Base-by-base conservation (phyloP, 495 filamentous ascomycete species). In the Penicillium dipodomyicola region DNA sequence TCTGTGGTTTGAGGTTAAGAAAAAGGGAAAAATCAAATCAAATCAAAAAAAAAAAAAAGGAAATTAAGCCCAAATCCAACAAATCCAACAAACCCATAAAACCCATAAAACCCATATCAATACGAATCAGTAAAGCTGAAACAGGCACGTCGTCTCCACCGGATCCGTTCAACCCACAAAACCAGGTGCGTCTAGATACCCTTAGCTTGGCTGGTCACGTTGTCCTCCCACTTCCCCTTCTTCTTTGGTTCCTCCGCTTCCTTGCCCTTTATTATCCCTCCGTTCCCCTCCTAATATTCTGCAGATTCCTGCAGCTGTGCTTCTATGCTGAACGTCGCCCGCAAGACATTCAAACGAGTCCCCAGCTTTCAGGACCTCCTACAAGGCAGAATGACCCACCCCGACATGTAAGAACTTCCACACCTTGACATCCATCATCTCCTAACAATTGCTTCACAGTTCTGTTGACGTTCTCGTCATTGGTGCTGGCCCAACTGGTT, bases 401-500 rank as follows among this genome's bases (percentile, higher is more conserved):
- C 76, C 62, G 74, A 79, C 60, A 77, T 79, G 76, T 79, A 75
- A 67, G 74, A 45, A 64, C 27, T 52, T 54, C 32, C 32, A 56
- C 50, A 25, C 39, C 47, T 20, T 19, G 12, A 12, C 32, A 19
- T 42, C 29, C 39, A 49, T 22, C n/a, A 20, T 12, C 14, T 8
- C 67, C 5, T 72, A 25, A 72, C 70, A 59, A 56, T 49, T 52
- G 17, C 43, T 64, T 47, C 57, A 20, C 65, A 96, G 92, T 72
- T 85, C 88, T 59, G 91, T 99, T 71, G 95, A 99, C 77, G 87
- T 99, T 63, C 89, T 99, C 65, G 86, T 99, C 77, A 97, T 99
- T 82, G 94, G 94, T 64, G 94, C 94, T 75, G 94, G 94, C 64
- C 94, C 94, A 56, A 97, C 94, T 64, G 94, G 94, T 64, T 81